Evolutionary conservation across 2,329 filamentous ascomycete species (phyloP), one percentile per base, ranked within the genome.

Genomic region (Phyllosticta citriasiana): DNA sequence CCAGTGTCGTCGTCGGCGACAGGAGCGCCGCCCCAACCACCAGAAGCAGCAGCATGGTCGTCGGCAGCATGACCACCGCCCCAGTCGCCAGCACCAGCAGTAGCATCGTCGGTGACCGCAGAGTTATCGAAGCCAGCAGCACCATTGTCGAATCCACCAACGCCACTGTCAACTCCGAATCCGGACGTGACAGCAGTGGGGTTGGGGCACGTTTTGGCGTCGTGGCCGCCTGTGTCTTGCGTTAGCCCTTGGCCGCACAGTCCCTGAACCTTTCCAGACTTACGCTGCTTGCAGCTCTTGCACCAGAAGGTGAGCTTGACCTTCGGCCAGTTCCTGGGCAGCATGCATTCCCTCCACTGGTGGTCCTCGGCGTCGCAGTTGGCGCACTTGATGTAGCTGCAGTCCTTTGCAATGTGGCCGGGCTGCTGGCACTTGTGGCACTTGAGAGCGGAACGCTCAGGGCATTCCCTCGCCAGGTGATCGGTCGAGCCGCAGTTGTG

Each of bases 311-410:
- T n/a, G 40, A 16, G 6, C 14, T 83, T 80, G 62, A 85, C 76
- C 7, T 81, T 78, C n/a, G 77, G 73, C 79, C 79, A 80, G 67
- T 84, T 80, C 51, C 74, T 77, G 26, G 33, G 33, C 35, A n/a
- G n/a, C 2, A 80, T 76, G 65, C 84, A 84, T 3, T 83, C 80
- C 19, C 75, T 76, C 64, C 76, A 72, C 53, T 78, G 76, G 64
- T 88, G 85, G 4, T 84, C 86, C 58, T 84, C 82, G 51, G 81
- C 72, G 22, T 84, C 84, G 65, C 86, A 88, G 73, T 88, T 88
- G 67, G 79, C 75, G 72, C 80, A 83, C 16, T 70, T 47, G 40
- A 47, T 7, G 40, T n/a, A 14, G 40, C 27, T 55, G 55, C 72
- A 73, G 0, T 68, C 65, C 2, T 63, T 64, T 14, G 66, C 67